A percentile compares a stretch with the other conserved stretches of the same genome.
These are phyloP conservation scores for Magnaporthiopsis poae DNA, from an alignment of 2,329 filamentous ascomycete species.

Conservation along the genomic window DNA sequence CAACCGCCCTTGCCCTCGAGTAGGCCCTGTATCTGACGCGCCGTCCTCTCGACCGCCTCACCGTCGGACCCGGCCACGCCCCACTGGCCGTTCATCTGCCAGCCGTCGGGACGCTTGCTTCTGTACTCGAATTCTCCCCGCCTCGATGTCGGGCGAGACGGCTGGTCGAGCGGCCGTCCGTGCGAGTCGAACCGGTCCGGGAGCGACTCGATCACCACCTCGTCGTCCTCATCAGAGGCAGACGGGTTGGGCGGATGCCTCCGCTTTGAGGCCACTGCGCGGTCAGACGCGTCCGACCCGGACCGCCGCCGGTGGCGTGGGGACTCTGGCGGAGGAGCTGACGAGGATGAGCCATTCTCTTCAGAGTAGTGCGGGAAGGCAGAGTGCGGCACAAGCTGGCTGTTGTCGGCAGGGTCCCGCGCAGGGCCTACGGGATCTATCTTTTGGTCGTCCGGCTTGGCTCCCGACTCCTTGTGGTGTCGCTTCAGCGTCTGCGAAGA, in stretches of 20 bases:
- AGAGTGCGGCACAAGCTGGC: slow-evolving; percentile 12
- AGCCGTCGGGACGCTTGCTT: slow-evolving; percentile 21
- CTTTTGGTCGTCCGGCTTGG: slow-evolving; percentile 7
- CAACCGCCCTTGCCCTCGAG: slow-evolving; percentile 22
- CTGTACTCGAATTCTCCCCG: slow-evolving; percentile 34
- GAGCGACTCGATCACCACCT: slow-evolving; percentile 32
- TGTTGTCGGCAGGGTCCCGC: slow-evolving; percentile 3
- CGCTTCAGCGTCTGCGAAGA: slow-evolving; percentile 35
- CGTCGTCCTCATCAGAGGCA: slow-evolving; percentile 25
- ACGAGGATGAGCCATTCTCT: slow-evolving; percentile 6
- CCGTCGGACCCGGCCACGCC: slow-evolving; percentile 34
- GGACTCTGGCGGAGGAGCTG: slow-evolving; percentile 7
- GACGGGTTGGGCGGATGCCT: slow-evolving; percentile 14
- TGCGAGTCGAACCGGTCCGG: slow-evolving; percentile 38
- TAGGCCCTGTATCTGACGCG: slow-evolving; percentile 21
- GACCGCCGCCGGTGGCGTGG: slow-evolving; percentile 16
- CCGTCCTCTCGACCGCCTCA: slow-evolving; percentile 29
- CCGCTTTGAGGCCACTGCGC: slow-evolving; percentile 17
- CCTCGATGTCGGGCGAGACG: slow-evolving; percentile 20
- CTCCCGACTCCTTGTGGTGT: slow-evolving; percentile 27
- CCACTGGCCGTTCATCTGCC: slow-evolving; percentile 33
- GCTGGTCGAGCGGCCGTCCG: slow-evolving; percentile 29
- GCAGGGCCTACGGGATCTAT: slow-evolving; percentile 1
- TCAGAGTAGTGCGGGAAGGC: slow-evolving; percentile 13
- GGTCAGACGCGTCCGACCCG: slow-evolving; percentile 27